Base-by-base conservation (phyloP, 306 rosid species). In the Cucurbita moschata region DNA sequence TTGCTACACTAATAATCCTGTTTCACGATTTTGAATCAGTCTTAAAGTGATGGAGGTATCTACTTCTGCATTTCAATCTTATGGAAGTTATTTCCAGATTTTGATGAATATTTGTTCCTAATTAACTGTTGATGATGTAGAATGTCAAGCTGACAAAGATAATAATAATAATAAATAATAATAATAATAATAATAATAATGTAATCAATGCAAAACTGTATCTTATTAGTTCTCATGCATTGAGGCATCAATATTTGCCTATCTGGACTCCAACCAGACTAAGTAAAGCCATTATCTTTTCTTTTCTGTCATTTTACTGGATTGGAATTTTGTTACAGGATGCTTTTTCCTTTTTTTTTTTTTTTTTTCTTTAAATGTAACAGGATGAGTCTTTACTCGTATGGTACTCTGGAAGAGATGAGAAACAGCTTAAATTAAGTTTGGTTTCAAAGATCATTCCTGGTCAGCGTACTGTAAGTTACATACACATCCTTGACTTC, bases 391-490 rank as follows among this genome's bases (percentile, higher is more conserved):
- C 96, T 78, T 39, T 81, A 35, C 89, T 94, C 82, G 52, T 94
- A 73, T 94, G 99, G 97, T 94, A 86, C 88, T 86, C 89, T 47
- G 99, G 88, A 56, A 94, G 89, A 83, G 89, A 94, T 50, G 97
- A 94, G 86, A 94, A 87, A 60, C 87, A 89, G 12, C 71, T 94
- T 72, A 87, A 85, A 82, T 85, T 94, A 64, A 80, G 91, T 79
- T 84, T 80, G 60, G 99, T 91, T 78, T 83, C 96, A 61, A 87
- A 78, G 78, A 94, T 94, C 79, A 89, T 90, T 84, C 96, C 97
- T 63, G 99, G 99, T 35, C 99, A 94, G 83, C 86, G 97, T 61
- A 94, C 99, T 81, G 99, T 94, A 86, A 87, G 99, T 86, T 83
- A 63, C 68, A 74, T 19, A 13, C n/a, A 70, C 37, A 21, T 59